phyloP scores from a whole-genome alignment of 1,284 basidiomycete genomes.

The Amylostereum areolatum region DNA sequence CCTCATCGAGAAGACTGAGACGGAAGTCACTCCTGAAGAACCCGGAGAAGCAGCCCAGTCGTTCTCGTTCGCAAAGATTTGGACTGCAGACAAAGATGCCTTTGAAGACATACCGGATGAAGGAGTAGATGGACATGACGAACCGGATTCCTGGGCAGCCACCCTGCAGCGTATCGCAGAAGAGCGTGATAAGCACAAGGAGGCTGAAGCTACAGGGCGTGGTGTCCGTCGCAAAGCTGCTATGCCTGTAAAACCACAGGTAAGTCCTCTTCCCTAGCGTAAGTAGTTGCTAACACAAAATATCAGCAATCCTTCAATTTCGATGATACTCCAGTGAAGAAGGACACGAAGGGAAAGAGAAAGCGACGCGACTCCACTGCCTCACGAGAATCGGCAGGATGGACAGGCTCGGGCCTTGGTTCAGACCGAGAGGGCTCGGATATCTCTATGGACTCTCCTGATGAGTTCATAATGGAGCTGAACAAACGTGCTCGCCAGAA shows the following conservation, averaged over 20 bases:
- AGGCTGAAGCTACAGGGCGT: constrained; percentile 46
- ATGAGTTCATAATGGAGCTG: constrained; percentile 9
- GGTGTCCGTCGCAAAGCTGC: constrained; percentile 68
- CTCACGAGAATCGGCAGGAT: constrained; percentile 5
- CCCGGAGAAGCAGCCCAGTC: constrained; percentile 38
- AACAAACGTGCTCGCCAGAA: constrained; percentile 9
- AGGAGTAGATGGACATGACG: constrained; percentile 32
- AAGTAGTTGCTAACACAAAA: constrained; percentile 1
- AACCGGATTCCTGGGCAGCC: constrained; percentile 73
- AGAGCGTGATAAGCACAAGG: constrained; percentile 33
- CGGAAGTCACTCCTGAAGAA: constrained; percentile 57
- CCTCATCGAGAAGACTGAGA: constrained; percentile 79
- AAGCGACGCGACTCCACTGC: constrained; percentile 7
- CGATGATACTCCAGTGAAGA: constrained; percentile 23
- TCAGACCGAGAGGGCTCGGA: not conserved
- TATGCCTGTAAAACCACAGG: constrained; percentile 43
- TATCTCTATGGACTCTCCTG: not conserved
- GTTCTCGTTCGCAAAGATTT: constrained; percentile 85
- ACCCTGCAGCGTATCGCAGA: constrained; percentile 60
- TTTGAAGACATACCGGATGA: constrained; percentile 63
- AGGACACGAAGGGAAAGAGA: not conserved
- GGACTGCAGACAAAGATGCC: constrained; percentile 71
- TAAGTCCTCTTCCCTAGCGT: constrained; percentile 16
- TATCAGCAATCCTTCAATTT: constrained; percentile 21
- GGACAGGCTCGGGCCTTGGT: not conserved